Conservation (phyloP, 768 basidiomycete species). For the Udeniomyces megalosporus region DNA sequence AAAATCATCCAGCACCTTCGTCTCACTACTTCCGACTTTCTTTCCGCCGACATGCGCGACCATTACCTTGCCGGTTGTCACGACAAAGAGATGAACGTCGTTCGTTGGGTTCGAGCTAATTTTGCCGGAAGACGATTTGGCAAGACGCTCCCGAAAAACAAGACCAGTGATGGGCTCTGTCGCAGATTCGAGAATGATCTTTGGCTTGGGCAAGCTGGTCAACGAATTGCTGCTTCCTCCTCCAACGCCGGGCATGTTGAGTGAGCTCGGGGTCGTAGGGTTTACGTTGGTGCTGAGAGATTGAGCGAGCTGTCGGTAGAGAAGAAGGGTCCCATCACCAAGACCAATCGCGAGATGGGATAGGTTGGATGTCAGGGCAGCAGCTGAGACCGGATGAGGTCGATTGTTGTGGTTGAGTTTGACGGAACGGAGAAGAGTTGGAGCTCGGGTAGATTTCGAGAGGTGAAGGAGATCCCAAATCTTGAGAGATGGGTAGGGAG, state of each 20-base stretch:
- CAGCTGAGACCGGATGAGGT: conserved; percentile 38
- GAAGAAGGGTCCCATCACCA: conserved; percentile 82
- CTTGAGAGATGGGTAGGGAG: conserved; percentile 41
- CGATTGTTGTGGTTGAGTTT: conserved; percentile 60
- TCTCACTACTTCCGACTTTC: conserved; percentile 31
- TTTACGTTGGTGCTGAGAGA: conserved; percentile 36
- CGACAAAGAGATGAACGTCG: conserved; percentile 3
- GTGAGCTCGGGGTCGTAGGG: neutral
- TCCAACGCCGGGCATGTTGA: neutral
- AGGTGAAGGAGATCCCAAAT: conserved; percentile 70
- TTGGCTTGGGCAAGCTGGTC: conserved; percentile 67
- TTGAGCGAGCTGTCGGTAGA: conserved; percentile 82
- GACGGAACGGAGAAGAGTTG: conserved; percentile 51
- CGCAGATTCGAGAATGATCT: conserved; percentile 59
- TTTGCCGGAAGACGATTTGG: neutral
- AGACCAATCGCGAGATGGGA: conserved; percentile 81
- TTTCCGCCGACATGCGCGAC: conserved; percentile 4
- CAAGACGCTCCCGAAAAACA: conserved; percentile 56
- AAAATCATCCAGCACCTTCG: conserved; percentile 57
- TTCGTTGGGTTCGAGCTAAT: neutral
- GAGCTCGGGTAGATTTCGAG: conserved; percentile 49
- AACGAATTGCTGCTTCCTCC: conserved; percentile 33
- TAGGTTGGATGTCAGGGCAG: conserved; percentile 60
- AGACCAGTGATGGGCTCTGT: conserved; percentile 85
- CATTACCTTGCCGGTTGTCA: neutral